A percentile compares a stretch with the other conserved stretches of the same genome.
Evolutionary conservation across 2,329 filamentous ascomycete genomes (phyloP).

Genomic region (Sporothrix brunneoviolacea): DNA sequence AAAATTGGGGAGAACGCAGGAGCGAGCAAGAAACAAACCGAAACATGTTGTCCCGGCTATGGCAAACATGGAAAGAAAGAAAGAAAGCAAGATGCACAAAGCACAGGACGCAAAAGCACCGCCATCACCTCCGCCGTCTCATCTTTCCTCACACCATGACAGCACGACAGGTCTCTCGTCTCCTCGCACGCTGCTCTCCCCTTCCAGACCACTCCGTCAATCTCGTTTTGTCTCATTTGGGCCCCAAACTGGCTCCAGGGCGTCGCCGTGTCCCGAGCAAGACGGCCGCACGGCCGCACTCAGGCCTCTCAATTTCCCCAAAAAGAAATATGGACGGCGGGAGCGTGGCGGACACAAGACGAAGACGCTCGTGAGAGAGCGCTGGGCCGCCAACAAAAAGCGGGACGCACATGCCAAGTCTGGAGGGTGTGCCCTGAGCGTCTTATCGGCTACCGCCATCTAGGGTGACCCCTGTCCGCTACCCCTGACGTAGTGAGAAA

Average conservation of each 20-base stretch:
- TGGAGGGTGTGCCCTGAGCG: constrained; percentile 1
- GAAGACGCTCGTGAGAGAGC: not conserved
- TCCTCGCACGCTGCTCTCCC: not conserved
- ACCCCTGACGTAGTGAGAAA: not conserved
- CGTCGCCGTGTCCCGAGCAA: not conserved
- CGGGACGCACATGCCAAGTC: not conserved
- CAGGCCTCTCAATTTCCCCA: not conserved
- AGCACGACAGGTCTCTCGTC: constrained; percentile 5
- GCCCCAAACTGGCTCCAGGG: not conserved
- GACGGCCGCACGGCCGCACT: not conserved
- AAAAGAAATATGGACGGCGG: not conserved
- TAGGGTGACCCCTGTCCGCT: constrained; percentile 8
- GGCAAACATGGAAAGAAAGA: not conserved
- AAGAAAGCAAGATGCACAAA: not conserved
- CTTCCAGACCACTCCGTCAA: not conserved
- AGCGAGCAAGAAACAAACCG: not conserved
- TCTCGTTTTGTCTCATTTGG: not conserved
- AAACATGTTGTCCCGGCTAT: not conserved
- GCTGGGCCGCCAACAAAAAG: not conserved
- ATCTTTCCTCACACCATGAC: not conserved
- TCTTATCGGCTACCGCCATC: constrained; percentile 5
- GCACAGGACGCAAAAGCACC: not conserved
- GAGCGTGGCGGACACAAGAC: not conserved
- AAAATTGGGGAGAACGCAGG: too few relatives aligned
- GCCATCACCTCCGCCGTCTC: not conserved